Base-by-base conservation (phyloP, 805 yeast species). In the Metschnikowia aberdeeniae region DNA sequence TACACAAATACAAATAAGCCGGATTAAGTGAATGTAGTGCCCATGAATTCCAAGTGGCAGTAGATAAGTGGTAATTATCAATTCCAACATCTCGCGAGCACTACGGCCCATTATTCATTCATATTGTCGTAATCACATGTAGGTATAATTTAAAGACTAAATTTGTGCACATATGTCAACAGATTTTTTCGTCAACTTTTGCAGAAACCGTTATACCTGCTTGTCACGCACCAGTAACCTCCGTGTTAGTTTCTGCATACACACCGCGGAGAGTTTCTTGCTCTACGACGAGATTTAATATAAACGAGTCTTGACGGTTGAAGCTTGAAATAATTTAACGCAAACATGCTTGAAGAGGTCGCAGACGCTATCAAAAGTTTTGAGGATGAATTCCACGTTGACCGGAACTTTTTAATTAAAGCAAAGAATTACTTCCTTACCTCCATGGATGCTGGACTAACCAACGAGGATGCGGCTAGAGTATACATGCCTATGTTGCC, bases 401-500 rank as follows among this genome's bases (percentile, higher is more conserved):
- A 70, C 30, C 63, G 67, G 44, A 75, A 72, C 9, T 67, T 66
- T 29, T 64, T 80, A 41, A 56, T 63, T 32, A 62, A 66, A 41
- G 81, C 80, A 22, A 78, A 81, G 1, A 74, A 75, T 17, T 68
- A 74, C 45, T 86, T 86, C 64, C 73, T 78, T 39, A 69, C 76
- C 47, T 74, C 80, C 9, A 84, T 86, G 74, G 76, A 80, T 40
- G 63, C 65, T 28, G 93, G 92, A 3, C 65, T 86, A 40, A 57
- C 63, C 2, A 62, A 72, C n/a, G 61, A 68, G 10, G 63, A 50
- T 5, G 59, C 67, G 4, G 62, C 72, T 47, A 61, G 81, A 76
- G 60, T 66, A 30, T 60, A 60, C 44, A 67, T 68, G 69, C 92
- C 93, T 34, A 93, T 92, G 99, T 88, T 93, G 56, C 98, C 98